Evolutionary conservation across 345 rosid genomes (phyloP).

Genomic region (Arabis hirsuta): DNA sequence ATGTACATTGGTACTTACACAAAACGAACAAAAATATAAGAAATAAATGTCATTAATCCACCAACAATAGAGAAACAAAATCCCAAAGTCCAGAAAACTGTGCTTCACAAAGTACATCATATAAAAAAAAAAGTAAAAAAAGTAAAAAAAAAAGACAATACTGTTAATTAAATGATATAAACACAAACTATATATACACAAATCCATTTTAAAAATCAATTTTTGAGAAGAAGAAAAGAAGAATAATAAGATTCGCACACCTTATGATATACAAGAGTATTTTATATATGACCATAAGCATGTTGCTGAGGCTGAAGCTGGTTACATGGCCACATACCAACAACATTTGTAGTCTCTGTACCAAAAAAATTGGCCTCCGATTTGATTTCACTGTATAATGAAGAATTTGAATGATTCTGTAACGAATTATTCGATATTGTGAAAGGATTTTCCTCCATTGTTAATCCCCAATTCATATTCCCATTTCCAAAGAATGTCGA

Average conservation of each 20-base stretch:
- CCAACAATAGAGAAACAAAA: slow-evolving; percentile 32
- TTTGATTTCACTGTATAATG: slow-evolving; percentile 66
- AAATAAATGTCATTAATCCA: slow-evolving; percentile 31
- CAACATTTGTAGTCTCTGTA: slow-evolving; percentile 48
- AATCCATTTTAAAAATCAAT: slow-evolving; percentile 12
- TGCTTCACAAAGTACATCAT: slow-evolving; percentile 36
- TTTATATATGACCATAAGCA: slow-evolving; percentile 46
- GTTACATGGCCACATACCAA: slow-evolving; percentile 56
- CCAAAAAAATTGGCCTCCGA: slow-evolving; percentile 66
- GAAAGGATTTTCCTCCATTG: slow-evolving; percentile 44
- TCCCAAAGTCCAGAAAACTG: slow-evolving; percentile 32
- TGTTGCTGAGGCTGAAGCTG: slow-evolving; percentile 58
- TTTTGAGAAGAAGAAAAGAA: not conserved
- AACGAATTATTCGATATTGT: slow-evolving; percentile 44
- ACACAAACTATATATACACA: slow-evolving; percentile 41
- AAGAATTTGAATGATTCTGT: slow-evolving; percentile 62
- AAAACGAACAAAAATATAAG: slow-evolving; percentile 18
- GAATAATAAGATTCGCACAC: slow-evolving; percentile 35
- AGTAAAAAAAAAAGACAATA: slow-evolving; percentile 11
- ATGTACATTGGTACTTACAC: not conserved
- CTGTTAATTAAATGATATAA: slow-evolving; percentile 41
- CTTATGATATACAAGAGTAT: slow-evolving; percentile 37
- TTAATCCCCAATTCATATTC: slow-evolving; percentile 65
- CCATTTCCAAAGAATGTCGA: slow-evolving; percentile 60
- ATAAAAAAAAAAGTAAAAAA: not conserved